Base-by-base conservation (phyloP, 331 rosid species). In the Spiraea crenata region DNA sequence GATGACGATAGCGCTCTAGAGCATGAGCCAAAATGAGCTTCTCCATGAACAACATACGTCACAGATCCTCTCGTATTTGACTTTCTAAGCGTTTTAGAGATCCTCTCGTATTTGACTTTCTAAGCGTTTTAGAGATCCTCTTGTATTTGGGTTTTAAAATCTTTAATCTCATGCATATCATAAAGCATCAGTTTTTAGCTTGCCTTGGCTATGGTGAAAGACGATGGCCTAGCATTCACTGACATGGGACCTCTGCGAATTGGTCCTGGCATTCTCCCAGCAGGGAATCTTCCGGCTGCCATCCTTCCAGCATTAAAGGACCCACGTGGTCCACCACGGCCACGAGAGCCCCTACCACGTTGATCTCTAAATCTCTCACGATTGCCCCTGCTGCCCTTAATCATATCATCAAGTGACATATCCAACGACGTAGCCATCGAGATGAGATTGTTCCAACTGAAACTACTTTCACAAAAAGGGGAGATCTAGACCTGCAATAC, bases 161-260 rank as follows among this genome's bases (percentile, higher is more conserved):
- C 96, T 87, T 25, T 85, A 85, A 70, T 86, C 87, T 86, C 89
- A 85, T 77, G 82, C 87, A 87, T 80, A 84, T 83, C 84, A 89
- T 80, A 82, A 87, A 85, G 83, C 90, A 88, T 84, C 85, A 69
- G 74, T 80, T 86, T 87, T 63, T 74, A 82, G 99, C 99, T 95
- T 95, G 99, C 99, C 99, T 95, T 95, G 79, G 97, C 87, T 86
- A 95, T 95, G 75, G 86, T 76, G 82, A 82, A 81, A 41, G 97
- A 76, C 17, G 96, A 84, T 41, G 90, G 88, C 58, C 90, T 90
- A 55, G 92, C 49, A 81, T 73, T 85, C 63, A 86, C 77, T 66
- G 79, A 49, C 34, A 86, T 86, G 80, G 96, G 96, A 65, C 83
- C 96, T 77, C 97, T 87, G 38, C 89, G 97, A 80, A 70, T 85